These are phyloP conservation scores for Cytospora leucostoma DNA, from an alignment of 2,329 filamentous ascomycete genomes.

Conservation along the genomic window DNA sequence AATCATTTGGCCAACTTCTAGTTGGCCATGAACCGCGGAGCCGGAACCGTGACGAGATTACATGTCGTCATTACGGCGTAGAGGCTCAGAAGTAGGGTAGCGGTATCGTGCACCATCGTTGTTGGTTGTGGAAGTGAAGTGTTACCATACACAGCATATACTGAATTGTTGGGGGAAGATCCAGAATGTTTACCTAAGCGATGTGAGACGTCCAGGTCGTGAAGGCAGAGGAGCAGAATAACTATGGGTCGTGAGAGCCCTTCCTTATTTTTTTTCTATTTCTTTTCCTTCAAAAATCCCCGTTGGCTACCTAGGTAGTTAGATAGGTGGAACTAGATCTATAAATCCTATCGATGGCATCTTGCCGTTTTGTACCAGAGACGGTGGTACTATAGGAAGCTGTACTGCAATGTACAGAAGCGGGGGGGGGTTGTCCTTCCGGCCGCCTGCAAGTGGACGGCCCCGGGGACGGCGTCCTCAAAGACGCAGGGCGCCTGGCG, in stretches of 20 bases:
- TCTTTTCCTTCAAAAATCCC: too few species aligned
- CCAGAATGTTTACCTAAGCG: conserved; percentile 7
- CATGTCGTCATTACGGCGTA: background rate
- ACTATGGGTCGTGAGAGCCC: conserved; percentile 7
- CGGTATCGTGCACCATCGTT: background rate
- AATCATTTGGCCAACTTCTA: background rate
- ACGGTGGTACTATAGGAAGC: conserved; percentile 1
- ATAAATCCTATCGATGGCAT: conserved; percentile 16
- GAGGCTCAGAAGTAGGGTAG: background rate
- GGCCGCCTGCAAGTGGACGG: background rate
- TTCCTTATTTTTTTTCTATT: background rate
- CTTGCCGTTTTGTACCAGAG: background rate
- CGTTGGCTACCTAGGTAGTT: conserved; percentile 9
- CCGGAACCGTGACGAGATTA: background rate
- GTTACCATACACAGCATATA: background rate
- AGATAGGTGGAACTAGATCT: conserved; percentile 11
- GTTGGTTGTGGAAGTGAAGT: background rate
- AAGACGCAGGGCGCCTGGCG: background rate
- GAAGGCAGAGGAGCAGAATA: conserved; percentile 9
- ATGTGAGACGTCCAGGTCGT: conserved; percentile 16
- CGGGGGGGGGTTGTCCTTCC: background rate
- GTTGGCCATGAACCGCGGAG: background rate
- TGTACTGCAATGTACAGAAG: conserved; percentile 2
- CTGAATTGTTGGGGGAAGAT: too few species aligned
- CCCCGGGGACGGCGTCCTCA: background rate